Percentiles rank a stretch among this genome's conserved stretches.
phyloP scores from a whole-genome alignment of 2,329 filamentous ascomycete species.

The Microdochium nivale region DNA sequence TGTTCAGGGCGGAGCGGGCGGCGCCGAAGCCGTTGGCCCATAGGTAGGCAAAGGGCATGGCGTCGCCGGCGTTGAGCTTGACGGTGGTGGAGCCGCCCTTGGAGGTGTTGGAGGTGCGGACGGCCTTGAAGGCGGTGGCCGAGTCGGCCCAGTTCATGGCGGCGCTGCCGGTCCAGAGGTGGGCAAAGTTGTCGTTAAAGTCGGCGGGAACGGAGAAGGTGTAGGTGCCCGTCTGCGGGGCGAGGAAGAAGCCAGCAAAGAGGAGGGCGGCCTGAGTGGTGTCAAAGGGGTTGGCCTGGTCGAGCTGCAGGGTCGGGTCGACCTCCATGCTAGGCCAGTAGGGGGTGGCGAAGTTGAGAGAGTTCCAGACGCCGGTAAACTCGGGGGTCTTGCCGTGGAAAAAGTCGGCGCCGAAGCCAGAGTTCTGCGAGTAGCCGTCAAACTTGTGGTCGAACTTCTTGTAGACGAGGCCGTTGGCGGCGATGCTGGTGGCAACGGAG shows the following conservation, averaged over 20 bases:
- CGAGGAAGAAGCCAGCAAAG: conserved; percentile 9
- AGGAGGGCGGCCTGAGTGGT: conserved; percentile 2
- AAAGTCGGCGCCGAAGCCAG: conserved; percentile 4
- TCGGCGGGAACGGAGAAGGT: conserved; percentile 1
- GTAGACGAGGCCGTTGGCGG: conserved; percentile 5
- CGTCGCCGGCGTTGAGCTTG: conserved; percentile 6
- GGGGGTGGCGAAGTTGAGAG: conserved; percentile 2
- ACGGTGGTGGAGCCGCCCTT: conserved; percentile 1
- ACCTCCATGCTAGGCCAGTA: not conserved
- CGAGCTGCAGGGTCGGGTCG: conserved; percentile 1
- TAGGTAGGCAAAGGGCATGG: conserved; percentile 8
- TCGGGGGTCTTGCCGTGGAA: conserved; percentile 5
- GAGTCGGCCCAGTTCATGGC: conserved; percentile 7
- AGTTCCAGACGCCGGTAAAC: conserved; percentile 1
- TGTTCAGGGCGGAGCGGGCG: conserved; percentile 3
- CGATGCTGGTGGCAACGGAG: conserved; percentile 8
- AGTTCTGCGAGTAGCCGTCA: conserved; percentile 1
- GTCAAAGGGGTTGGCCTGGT: not conserved
- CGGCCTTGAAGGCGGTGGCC: conserved; percentile 7
- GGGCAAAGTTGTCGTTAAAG: conserved; percentile 8
- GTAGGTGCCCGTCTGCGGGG: conserved; percentile 3
- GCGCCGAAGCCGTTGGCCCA: conserved; percentile 8
- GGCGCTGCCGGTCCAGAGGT: conserved; percentile 8
- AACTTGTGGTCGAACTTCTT: conserved; percentile 5
- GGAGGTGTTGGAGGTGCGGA: conserved; percentile 18